Evolutionary conservation across 306 rosid species (phyloP).

Genomic region (Begonia masoniana): DNA sequence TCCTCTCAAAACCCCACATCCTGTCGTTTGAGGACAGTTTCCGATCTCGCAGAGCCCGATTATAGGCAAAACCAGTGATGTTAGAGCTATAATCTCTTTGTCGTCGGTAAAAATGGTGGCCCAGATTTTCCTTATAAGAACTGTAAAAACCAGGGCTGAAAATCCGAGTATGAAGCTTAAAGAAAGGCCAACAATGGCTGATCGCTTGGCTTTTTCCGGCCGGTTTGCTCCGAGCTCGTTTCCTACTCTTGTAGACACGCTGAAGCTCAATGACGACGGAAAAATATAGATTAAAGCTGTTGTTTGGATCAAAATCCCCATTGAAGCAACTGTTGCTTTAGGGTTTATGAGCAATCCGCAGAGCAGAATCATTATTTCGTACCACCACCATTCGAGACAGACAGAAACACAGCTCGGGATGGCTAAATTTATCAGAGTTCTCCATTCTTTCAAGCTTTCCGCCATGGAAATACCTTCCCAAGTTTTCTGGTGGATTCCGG

Average conservation of each 20-base stretch:
- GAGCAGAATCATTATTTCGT: slow-evolving; percentile 78
- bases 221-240: slow-evolving; percentile 67
- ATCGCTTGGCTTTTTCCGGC: slow-evolving; percentile 47
- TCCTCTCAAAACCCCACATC: slow-evolving; percentile 86
- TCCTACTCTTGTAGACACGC: slow-evolving; percentile 84
- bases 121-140: slow-evolving; percentile 57
- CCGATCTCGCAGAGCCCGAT: slow-evolving; percentile 90
- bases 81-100: slow-evolving; percentile 39
- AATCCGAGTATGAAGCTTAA: slow-evolving; percentile 55
- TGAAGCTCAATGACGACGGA: slow-evolving; percentile 72
- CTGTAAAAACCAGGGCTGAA: slow-evolving; percentile 43
- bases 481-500: slow-evolving; percentile 39
- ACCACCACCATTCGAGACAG: slow-evolving; percentile 99
- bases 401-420: slow-evolving; percentile 85
- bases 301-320: slow-evolving; percentile 85
- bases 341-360: slow-evolving; percentile 62
- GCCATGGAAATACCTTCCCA: slow-evolving; percentile 50
- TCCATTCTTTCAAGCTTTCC: slow-evolving; percentile 53
- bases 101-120: slow-evolving; percentile 69
- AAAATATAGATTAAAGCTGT: slow-evolving; percentile 75
- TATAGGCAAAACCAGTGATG: slow-evolving; percentile 69
- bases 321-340: slow-evolving; percentile 70
- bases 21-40: slow-evolving; percentile 90
- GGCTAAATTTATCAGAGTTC: slow-evolving; percentile 44
- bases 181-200: slow-evolving; percentile 62